Conservation (phyloP, 768 basidiomycete genomes). For the Termitomyces sp. region DNA sequence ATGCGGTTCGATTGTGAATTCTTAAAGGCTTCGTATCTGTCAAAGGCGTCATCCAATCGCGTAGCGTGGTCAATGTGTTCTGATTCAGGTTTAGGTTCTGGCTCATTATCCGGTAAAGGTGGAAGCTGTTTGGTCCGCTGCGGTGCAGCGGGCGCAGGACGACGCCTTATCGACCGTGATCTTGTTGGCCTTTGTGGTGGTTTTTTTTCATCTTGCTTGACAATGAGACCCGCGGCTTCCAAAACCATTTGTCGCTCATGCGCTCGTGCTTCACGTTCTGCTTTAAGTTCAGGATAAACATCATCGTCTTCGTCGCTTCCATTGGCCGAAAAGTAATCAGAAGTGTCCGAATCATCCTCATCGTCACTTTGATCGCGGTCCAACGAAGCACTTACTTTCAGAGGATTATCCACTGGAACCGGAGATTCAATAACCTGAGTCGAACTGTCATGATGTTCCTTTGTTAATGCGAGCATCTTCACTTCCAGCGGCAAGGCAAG, state of each 20-base stretch:
- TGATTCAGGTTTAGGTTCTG: slow-evolving; percentile 18
- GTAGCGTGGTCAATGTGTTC: slow-evolving; percentile 31
- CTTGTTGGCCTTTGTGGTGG: slow-evolving; percentile 37
- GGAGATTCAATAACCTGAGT: not conserved
- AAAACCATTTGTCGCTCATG: slow-evolving; percentile 76
- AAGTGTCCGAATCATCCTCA: slow-evolving; percentile 25
- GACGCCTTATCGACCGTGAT: slow-evolving; percentile 24
- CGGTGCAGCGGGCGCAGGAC: slow-evolving; percentile 50
- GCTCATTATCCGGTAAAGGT: slow-evolving; percentile 13
- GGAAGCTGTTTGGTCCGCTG: slow-evolving; percentile 48
- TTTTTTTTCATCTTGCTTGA: slow-evolving; percentile 51
- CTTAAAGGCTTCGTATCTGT: slow-evolving; percentile 82
- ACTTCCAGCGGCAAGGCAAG: not conserved
- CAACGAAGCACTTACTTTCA: not conserved
- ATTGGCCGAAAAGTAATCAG: slow-evolving; percentile 32
- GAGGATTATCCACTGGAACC: not conserved
- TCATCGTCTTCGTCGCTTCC: slow-evolving; percentile 28
- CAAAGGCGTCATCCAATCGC: slow-evolving; percentile 78
- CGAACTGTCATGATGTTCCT: slow-evolving; percentile 2
- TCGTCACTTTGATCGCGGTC: slow-evolving; percentile 17
- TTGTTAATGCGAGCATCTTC: not conserved
- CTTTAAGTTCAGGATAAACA: slow-evolving; percentile 35
- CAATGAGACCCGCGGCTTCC: slow-evolving; percentile 83
- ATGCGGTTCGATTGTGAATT: slow-evolving; percentile 46
- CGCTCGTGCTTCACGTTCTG: slow-evolving; percentile 57